Base-by-base conservation (phyloP, 345 rosid genomes). In the Populus alba region DNA sequence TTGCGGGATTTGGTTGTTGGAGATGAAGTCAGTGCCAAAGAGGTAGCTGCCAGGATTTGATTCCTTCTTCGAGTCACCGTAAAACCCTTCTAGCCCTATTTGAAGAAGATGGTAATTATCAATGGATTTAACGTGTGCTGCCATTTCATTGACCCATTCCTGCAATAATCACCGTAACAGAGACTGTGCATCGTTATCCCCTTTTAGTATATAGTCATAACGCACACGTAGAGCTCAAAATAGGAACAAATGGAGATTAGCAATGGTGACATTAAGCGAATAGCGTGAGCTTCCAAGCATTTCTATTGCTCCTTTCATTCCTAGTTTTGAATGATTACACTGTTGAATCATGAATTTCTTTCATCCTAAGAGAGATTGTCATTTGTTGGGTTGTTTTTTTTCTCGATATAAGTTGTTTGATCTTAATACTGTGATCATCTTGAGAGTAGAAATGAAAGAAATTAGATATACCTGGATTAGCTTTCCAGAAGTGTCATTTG, bases 1-100 rank as follows among this genome's bases (percentile, higher is more conserved):
- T 0, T 83, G 81, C 3, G 87, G 81, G 41, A 92, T 77, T 73
- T 83, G 91, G 82, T 90, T 89, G 81, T 88, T 89, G 74, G 88
- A 62, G 68, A 91, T 87, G 82, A 92, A 92, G 83, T 94, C 93
- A 55, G 96, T 83, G 38, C 98, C 97, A 20, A 79, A 2, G 1
- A 74, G 75, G 59, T 0, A 17, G 3, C 35, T 65, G 8, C 68
- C 76, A 0, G 92, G 93, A 75, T 94, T 94, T 75, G 71, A 80
- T 62, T 83, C 75, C 74, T 80, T 86, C 83, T 78, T 91, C 23
- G 94, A 89, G 1, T 81, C 70, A 25, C 95, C 98, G 61, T 92
- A 94, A 81, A 89, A 92, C 29, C 98, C 97, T 86, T 94, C 96
- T 0, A 92, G 89, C n/a, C 97, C 98, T 57, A 89, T 79, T 83